A percentile compares a stretch with the other conserved stretches of the same genome.
Conservation (phyloP, 495 filamentous ascomycete species). For the Filosporella fistucella region DNA sequence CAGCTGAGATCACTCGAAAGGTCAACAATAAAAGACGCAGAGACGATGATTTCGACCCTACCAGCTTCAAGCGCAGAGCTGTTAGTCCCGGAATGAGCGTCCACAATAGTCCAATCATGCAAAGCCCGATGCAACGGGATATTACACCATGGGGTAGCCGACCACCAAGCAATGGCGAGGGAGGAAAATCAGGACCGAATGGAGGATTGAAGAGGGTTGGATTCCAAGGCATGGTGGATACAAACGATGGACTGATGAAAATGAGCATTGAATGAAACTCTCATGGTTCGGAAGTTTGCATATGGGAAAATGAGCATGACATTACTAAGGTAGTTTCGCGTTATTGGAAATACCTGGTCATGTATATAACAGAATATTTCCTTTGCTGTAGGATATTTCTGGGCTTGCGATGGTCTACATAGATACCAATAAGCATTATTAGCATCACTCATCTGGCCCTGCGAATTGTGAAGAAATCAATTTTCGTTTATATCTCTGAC, state of each 20-base stretch:
- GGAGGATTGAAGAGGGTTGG: slow-evolving; percentile 55
- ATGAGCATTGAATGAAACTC: slow-evolving; percentile 87
- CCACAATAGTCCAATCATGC: slow-evolving; percentile 84
- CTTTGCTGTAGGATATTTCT: too few species aligned
- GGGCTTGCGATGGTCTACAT: too few species aligned
- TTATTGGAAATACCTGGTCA: too few species aligned
- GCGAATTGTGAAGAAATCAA: too few species aligned
- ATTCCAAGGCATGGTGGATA: slow-evolving; percentile 93
- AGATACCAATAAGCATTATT: too few species aligned
- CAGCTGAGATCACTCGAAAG: slow-evolving; percentile 61
- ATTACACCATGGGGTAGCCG: slow-evolving; percentile 71
- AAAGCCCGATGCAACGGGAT: slow-evolving; percentile 71
- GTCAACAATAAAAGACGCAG: slow-evolving; percentile 73
- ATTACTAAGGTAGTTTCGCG: too few species aligned
- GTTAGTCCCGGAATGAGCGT: slow-evolving; percentile 91
- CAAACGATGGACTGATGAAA: slow-evolving; percentile 92
- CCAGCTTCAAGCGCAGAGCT: slow-evolving; percentile 86
- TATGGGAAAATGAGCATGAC: too few species aligned
- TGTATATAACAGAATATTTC: too few species aligned
- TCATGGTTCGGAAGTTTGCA: too few species aligned
- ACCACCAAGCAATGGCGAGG: slow-evolving; percentile 39
- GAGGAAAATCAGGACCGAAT: slow-evolving; percentile 36
- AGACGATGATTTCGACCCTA: slow-evolving; percentile 88
- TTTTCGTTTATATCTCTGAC: too few species aligned
- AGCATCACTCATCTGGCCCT: too few species aligned